These are phyloP conservation scores for Cladophialophora psammophila DNA, from an alignment of 2,329 filamentous ascomycete species.

Conservation along the genomic window DNA sequence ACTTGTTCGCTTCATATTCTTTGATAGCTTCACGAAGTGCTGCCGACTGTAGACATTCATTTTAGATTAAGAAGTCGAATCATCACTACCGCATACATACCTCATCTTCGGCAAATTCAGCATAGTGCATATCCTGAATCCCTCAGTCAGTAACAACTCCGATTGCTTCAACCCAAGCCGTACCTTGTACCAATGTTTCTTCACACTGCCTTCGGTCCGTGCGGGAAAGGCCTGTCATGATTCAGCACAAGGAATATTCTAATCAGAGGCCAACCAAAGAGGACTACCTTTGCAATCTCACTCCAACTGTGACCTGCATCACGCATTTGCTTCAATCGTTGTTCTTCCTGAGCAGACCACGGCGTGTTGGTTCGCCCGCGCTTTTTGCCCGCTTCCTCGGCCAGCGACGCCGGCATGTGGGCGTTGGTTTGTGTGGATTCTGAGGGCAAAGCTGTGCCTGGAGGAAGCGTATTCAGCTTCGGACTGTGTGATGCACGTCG, in stretches of 20 bases:
- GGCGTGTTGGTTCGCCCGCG: slow-evolving; percentile 92
- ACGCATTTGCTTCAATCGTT: slow-evolving; percentile 90
- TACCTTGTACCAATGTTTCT: slow-evolving; percentile 99
- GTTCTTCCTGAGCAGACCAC: slow-evolving; percentile 94
- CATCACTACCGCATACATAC: slow-evolving; percentile 53
- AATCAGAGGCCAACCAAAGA: slow-evolving; percentile 14
- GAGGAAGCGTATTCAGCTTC: slow-evolving; percentile 37
- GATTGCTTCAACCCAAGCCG: slow-evolving; percentile 30
- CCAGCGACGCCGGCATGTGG: slow-evolving; percentile 32
- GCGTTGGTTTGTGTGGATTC: slow-evolving; percentile 22
- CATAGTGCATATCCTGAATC: slow-evolving; percentile 94
- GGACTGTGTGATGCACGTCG: slow-evolving; percentile 50
- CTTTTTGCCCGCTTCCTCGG: slow-evolving; percentile 69
- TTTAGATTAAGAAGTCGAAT: neutral
- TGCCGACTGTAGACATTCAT: slow-evolving; percentile 45
- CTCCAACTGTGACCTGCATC: slow-evolving; percentile 95
- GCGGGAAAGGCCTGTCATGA: slow-evolving; percentile 78
- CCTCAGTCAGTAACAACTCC: slow-evolving; percentile 38
- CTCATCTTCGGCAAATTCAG: slow-evolving; percentile 97
- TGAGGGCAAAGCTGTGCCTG: slow-evolving; percentile 23
- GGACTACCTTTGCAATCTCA: slow-evolving; percentile 91
- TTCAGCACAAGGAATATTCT: slow-evolving; percentile 29
- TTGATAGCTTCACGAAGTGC: slow-evolving; percentile 89
- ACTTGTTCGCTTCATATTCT: slow-evolving; percentile 98
- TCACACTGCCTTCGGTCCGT: slow-evolving; percentile 95